phyloP scores from a whole-genome alignment of 116 monocot genomes.

The Trichopus zeylanicus region DNA sequence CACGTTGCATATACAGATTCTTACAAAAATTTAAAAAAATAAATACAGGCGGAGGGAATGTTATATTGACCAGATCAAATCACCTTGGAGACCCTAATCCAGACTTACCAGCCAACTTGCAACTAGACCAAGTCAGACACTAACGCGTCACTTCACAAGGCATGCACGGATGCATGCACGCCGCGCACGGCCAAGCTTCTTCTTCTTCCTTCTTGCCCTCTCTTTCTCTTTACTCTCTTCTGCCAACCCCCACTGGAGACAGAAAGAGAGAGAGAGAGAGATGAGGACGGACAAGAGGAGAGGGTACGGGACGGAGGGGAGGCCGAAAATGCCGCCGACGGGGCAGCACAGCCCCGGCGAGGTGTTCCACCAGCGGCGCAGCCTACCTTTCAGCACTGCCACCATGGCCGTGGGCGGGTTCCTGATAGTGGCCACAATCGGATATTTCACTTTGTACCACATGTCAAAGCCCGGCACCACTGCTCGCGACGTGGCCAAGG shows the following conservation, averaged over 20 bases:
- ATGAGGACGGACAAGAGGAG: background rate
- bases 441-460: slow-evolving; percentile 39
- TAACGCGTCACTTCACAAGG: background rate
- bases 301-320: background rate
- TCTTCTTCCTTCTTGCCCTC: background rate
- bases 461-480: slow-evolving; percentile 44
- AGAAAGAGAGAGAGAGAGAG: slow-evolving; percentile 4
- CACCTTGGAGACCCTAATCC: no score
- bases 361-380: slow-evolving; percentile 53
- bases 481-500: slow-evolving; percentile 46
- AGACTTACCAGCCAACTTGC: no score
- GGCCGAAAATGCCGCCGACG: background rate
- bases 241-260: background rate
- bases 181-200: no score
- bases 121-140: background rate
- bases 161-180: background rate
- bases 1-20: no score
- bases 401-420: slow-evolving; percentile 43
- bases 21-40: no score
- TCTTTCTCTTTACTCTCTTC: no score
- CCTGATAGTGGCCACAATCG: slow-evolving; percentile 34
- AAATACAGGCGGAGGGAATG: no score
- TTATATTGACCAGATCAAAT: no score
- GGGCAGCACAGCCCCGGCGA: slow-evolving; percentile 15
- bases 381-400: slow-evolving; percentile 16